Conservation (phyloP, 768 basidiomycete genomes). For the Auricularia cornea region DNA sequence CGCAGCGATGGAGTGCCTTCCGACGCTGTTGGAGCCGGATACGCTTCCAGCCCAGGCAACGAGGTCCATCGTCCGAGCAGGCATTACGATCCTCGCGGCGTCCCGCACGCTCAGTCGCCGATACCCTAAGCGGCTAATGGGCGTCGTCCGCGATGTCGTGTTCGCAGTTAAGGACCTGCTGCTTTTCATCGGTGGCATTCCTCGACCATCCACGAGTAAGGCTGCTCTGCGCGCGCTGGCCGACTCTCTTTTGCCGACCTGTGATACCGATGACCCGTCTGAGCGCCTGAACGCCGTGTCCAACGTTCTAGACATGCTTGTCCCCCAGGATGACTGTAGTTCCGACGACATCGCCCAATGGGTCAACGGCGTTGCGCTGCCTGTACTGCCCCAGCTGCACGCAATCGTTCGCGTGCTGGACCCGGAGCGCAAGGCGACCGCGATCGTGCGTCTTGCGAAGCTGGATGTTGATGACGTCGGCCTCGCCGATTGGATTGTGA, state of each 20-base stretch:
- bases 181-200: constrained; percentile 38
- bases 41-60: constrained; percentile 44
- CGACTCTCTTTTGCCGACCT: constrained; percentile 37
- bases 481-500: constrained; percentile 61
- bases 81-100: neutral
- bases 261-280: constrained; percentile 21
- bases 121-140: too few species aligned
- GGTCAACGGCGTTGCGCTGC: constrained; percentile 49
- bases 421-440: constrained; percentile 41
- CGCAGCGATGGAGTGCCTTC: constrained; percentile 46
- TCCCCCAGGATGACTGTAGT: constrained; percentile 43
- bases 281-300: constrained; percentile 34
- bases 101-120: constrained; percentile 10
- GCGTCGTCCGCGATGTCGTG: too few species aligned
- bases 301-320: constrained; percentile 44
- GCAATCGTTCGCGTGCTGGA: constrained; percentile 51
- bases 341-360: constrained; percentile 34
- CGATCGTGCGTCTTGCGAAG: constrained; percentile 46
- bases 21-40: constrained; percentile 37
- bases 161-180: neutral
- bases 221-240: constrained; percentile 40
- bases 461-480: constrained; percentile 51
- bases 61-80: constrained; percentile 24
- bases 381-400: constrained; percentile 43
- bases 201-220: constrained; percentile 40